These are phyloP conservation scores for Protostelium mycophagum DNA, from an alignment of 78 protist genomes.

Conservation along the genomic window DNA sequence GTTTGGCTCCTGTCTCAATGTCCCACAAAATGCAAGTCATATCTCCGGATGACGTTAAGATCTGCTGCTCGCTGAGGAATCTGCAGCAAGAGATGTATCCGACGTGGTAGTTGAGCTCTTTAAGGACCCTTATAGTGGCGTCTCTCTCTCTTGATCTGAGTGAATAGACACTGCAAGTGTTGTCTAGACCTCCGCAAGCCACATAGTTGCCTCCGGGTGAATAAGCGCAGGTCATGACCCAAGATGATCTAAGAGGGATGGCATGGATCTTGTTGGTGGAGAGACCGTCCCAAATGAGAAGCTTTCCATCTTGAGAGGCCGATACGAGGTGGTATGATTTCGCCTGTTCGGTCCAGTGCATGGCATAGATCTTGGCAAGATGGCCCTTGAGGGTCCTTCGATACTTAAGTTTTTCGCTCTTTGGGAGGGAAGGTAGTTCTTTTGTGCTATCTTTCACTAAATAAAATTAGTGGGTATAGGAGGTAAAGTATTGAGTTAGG, in stretches of 20 bases:
- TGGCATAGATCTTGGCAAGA: slow-evolving; percentile 90
- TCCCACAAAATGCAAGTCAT: slow-evolving; percentile 93
- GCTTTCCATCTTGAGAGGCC: slow-evolving; percentile 96
- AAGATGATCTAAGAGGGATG: slow-evolving; percentile 81
- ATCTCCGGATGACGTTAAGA: slow-evolving; percentile 89
- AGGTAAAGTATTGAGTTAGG: neutral
- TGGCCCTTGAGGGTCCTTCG: slow-evolving; percentile 88
- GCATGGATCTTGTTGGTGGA: slow-evolving; percentile 79
- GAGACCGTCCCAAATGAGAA: slow-evolving; percentile 92
- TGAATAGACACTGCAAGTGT: slow-evolving; percentile 85
- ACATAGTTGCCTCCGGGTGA: slow-evolving; percentile 85
- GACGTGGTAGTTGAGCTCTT: slow-evolving; percentile 82
- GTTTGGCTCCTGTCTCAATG: slow-evolving; percentile 73
- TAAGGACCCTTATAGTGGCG: slow-evolving; percentile 57
- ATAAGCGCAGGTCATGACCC: slow-evolving; percentile 98
- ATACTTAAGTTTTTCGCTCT: slow-evolving; percentile 54
- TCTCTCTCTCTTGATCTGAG: slow-evolving; percentile 55
- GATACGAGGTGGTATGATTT: slow-evolving; percentile 68
- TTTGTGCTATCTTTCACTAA: slow-evolving; percentile 50
- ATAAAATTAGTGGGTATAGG: neutral
- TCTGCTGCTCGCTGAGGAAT: slow-evolving; percentile 79
- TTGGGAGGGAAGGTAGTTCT: slow-evolving; percentile 55
- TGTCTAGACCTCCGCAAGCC: slow-evolving; percentile 97
- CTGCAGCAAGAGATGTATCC: slow-evolving; percentile 94
- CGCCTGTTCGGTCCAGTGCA: slow-evolving; percentile 90